These are phyloP conservation scores for Asterophora lycoperdoides DNA, from an alignment of 768 basidiomycete species.

Conservation along the genomic window DNA sequence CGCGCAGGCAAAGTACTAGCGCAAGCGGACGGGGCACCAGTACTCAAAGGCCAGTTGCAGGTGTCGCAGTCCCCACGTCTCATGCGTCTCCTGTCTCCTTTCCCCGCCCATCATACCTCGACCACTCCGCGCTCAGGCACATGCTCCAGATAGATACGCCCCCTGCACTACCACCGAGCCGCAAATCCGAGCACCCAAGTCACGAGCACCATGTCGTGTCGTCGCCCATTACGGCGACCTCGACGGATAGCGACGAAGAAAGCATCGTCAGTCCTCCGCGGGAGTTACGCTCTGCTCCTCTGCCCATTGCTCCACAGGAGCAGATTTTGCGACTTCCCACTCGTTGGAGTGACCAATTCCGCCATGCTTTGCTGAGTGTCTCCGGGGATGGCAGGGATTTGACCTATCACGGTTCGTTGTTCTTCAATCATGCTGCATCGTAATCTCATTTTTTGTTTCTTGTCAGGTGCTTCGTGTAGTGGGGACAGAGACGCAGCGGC, in stretches of 20 bases:
- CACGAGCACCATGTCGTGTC: conserved; percentile 21
- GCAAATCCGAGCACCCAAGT: conserved; percentile 31
- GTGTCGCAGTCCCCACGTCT: conserved; percentile 26
- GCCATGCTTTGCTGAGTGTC: conserved; percentile 54
- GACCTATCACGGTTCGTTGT: conserved; percentile 55
- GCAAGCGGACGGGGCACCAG: conserved; percentile 26
- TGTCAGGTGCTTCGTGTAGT: conserved; percentile 42
- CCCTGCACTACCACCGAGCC: conserved; percentile 32
- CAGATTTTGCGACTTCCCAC: conserved; percentile 60
- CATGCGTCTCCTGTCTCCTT: conserved; percentile 39
- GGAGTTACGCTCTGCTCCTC: conserved; percentile 28
- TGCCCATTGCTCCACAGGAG: conserved; percentile 30
- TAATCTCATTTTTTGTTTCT: conserved; percentile 1
- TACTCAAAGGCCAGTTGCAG: conserved; percentile 26
- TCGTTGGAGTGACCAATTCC: conserved; percentile 72
- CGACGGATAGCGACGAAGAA: conserved; percentile 67
- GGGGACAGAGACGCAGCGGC: conserved; percentile 83
- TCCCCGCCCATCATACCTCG: conserved; percentile 69
- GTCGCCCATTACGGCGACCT: conserved; percentile 33
- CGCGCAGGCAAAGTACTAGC: conserved; percentile 44
- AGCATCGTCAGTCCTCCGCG: conserved; percentile 48
- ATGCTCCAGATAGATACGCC: conserved; percentile 55
- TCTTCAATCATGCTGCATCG: background rate
- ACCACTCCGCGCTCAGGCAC: conserved; percentile 70
- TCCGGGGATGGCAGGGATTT: conserved; percentile 72